Conservation (phyloP, 2,329 filamentous ascomycete genomes). For the Cercospora beticola region DNA sequence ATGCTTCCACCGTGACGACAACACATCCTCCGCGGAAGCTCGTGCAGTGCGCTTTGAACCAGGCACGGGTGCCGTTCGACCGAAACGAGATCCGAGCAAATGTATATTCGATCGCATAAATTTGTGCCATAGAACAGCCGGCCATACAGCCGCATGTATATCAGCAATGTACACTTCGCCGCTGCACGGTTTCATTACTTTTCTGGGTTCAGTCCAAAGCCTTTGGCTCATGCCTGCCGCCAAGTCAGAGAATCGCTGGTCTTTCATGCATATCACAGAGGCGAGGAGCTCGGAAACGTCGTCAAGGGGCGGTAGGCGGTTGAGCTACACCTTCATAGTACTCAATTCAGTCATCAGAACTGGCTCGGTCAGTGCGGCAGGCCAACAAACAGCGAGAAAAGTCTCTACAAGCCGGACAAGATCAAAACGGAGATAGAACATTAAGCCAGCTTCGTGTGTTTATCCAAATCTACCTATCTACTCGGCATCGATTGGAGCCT, state of each 20-base stretch:
- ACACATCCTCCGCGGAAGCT: not conserved
- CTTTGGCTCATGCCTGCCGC: not conserved
- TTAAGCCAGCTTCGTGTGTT: not conserved
- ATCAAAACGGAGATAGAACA: not conserved
- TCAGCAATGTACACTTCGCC: not conserved
- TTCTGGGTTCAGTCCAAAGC: not conserved
- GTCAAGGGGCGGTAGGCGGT: not conserved
- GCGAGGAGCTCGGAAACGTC: not conserved
- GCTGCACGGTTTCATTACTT: not conserved
- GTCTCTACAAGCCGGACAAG: not conserved
- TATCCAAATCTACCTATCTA: slow-evolving; percentile 42
- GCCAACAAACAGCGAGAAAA: not conserved
- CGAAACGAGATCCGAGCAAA: not conserved
- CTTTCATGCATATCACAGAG: not conserved
- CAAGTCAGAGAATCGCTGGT: not conserved
- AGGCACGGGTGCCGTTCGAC: not conserved
- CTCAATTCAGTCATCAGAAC: not conserved
- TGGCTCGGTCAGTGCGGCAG: not conserved
- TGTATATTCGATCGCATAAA: not conserved
- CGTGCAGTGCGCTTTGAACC: not conserved
- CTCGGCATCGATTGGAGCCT: slow-evolving; percentile 74
- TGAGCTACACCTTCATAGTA: not conserved
- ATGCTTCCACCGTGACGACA: not conserved
- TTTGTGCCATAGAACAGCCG: not conserved
- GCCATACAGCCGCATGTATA: not conserved